phyloP scores from a whole-genome alignment of 164 flowering plant genomes.

The Malania oleifera region DNA sequence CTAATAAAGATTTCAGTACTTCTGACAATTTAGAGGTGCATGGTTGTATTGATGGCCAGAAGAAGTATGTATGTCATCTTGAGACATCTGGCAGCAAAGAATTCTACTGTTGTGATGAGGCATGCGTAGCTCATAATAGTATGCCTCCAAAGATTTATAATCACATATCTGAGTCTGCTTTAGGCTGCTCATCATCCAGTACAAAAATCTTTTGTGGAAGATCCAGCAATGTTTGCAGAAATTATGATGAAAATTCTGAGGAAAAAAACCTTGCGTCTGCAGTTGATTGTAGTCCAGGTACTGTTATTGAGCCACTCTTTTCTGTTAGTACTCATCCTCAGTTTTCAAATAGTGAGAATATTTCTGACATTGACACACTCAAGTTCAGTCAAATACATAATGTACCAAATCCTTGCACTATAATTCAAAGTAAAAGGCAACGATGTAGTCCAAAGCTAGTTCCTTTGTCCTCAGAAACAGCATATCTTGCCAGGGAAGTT shows the following conservation, averaged over 20 bases:
- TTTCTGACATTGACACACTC: background rate
- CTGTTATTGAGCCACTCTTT: background rate
- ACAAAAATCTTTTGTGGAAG: constrained; percentile 3
- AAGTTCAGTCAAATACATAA: background rate
- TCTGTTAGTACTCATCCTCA: background rate
- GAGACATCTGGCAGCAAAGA: constrained; percentile 15
- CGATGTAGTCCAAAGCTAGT: no score
- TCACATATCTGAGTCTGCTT: constrained; percentile 15
- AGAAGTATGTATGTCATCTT: constrained; percentile 15
- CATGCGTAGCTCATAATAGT: background rate
- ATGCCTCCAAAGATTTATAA: constrained; percentile 12
- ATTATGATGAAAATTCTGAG: constrained; percentile 4
- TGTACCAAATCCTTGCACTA: background rate
- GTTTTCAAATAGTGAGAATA: background rate
- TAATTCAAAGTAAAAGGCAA: no score
- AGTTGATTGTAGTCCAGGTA: constrained; percentile 21
- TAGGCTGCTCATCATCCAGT: constrained; percentile 13
- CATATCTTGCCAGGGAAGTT: no score
- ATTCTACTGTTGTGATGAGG: constrained; percentile 9
- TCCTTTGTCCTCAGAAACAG: no score
- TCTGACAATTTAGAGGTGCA: constrained; percentile 12
- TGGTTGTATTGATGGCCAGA: constrained; percentile 11
- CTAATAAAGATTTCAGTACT: constrained; percentile 4
- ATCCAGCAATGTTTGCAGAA: constrained; percentile 6
- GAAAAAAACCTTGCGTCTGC: constrained; percentile 5